Conservation (phyloP, 202 grass and related monocot species). For the Musa balbisiana region DNA sequence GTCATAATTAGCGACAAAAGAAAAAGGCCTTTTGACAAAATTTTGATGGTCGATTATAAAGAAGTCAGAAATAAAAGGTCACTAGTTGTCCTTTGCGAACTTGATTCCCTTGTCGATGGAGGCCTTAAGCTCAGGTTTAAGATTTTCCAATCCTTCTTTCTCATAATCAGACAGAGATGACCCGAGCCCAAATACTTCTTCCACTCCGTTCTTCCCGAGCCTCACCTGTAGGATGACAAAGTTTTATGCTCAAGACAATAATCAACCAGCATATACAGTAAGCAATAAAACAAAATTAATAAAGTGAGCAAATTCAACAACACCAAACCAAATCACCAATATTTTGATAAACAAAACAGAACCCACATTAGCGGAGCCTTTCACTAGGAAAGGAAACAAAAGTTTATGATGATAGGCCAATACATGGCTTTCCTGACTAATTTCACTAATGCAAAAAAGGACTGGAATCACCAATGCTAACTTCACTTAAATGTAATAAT, state of each 20-base stretch:
- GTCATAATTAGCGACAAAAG: neutral
- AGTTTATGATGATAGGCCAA: no score
- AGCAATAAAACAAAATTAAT: neutral
- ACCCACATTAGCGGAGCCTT: no score
- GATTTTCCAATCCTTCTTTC: slow-evolving; percentile 65
- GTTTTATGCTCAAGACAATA: neutral
- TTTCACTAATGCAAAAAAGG: no score
- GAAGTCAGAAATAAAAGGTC: neutral
- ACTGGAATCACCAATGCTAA: no score
- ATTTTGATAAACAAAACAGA: no score
- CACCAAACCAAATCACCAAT: neutral
- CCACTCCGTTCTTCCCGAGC: slow-evolving; percentile 76
- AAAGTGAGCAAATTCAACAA: neutral
- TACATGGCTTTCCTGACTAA: no score
- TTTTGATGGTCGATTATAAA: slow-evolving; percentile 8
- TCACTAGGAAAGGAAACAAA: no score
- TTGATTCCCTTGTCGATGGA: slow-evolving; percentile 88
- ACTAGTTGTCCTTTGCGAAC: slow-evolving; percentile 50
- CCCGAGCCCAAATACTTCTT: slow-evolving; percentile 68
- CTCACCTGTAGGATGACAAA: slow-evolving; percentile 46
- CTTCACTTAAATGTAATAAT: no score
- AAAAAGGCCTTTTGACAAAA: slow-evolving; percentile 14
- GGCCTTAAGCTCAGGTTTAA: slow-evolving; percentile 64
- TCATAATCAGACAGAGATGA: slow-evolving; percentile 51
- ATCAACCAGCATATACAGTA: neutral